phyloP scores from a whole-genome alignment of 2,329 filamentous ascomycete species.

The Colletotrichum abscissum region DNA sequence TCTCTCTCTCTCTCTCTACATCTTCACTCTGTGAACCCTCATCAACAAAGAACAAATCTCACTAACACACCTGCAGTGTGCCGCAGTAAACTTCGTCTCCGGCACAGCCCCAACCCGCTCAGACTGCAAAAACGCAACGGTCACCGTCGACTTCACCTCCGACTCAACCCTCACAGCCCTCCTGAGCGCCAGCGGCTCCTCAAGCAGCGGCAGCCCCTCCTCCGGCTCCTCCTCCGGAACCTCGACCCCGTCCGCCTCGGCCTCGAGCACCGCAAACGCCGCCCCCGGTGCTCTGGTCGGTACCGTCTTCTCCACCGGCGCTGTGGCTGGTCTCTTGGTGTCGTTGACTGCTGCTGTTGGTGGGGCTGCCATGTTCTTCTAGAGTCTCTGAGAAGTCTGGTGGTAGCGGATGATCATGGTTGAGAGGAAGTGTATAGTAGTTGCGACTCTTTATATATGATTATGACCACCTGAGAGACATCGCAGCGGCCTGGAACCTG shows the following conservation, averaged over 20 bases:
- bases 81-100: conserved; percentile 66
- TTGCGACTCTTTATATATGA: neutral
- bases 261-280: conserved; percentile 10
- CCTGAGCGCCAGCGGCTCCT: conserved; percentile 36
- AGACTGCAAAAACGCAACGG: conserved; percentile 50
- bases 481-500: too few species aligned
- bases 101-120: conserved; percentile 46
- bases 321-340: neutral
- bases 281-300: neutral
- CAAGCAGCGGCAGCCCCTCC: neutral
- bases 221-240: neutral
- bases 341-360: conserved; percentile 30
- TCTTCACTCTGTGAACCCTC: too few species aligned
- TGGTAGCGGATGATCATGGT: neutral
- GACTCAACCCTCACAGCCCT: conserved; percentile 49
- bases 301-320: conserved; percentile 3
- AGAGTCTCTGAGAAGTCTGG: neutral
- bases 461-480: too few species aligned
- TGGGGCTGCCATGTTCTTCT: conserved; percentile 33
- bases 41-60: neutral
- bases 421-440: neutral
- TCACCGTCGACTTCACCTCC: conserved; percentile 40
- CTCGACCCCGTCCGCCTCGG: neutral
- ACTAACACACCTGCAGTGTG: conserved; percentile 54
- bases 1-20: neutral